Evolutionary conservation across 1,284 basidiomycete genomes (phyloP), one percentile per base, ranked within the genome.

Genomic region (Cutaneotrichosporon sp.): DNA sequence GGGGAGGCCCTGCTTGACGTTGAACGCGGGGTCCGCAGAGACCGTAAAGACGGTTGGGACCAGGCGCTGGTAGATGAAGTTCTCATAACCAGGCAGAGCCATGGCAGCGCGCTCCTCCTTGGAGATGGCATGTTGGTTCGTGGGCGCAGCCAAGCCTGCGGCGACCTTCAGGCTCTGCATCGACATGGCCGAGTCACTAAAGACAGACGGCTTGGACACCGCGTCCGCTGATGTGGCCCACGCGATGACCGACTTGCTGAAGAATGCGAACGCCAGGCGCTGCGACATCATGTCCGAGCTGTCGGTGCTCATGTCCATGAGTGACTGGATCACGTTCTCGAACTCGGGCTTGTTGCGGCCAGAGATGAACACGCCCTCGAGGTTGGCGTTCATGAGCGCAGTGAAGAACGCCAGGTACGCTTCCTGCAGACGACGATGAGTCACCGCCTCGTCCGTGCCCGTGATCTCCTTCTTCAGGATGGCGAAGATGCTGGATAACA

Each of bases 401-500:
- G 89, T 91, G 66, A 99, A 84, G 67, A 99, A 86, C 14, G 84
- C 84, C 64, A 99, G 87, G 77, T 97, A 99, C 9, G 92, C 90
- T 66, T 90, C 90, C 77, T 93, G 94, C 49, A 93, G 91, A 67
- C 95, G 90, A n/a, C 85, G 80, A 68, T 94, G 91, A 16, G 88
- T 84, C 36, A 92, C 82, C 61, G 88, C 85, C 70, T 98, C 97
- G 76, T 99, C 97, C 8, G 96, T 97, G 9, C 95, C 96, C 7
- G 87, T 86, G 59, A 90, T 86, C 0, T 93, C 91, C 68, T 90
- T 89, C 36, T 90, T 87, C 64, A 99, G 84, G 59, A 97, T 83
- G 59, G 85, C 84, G 56, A 89, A 89, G 65, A 98, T 91, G 71
- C 97, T 91, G 18, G 88, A 83, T 66, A 89, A 89, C 68, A 99